Base-by-base conservation (phyloP, 1,284 basidiomycete genomes). In the Coriolopsis trogii region DNA sequence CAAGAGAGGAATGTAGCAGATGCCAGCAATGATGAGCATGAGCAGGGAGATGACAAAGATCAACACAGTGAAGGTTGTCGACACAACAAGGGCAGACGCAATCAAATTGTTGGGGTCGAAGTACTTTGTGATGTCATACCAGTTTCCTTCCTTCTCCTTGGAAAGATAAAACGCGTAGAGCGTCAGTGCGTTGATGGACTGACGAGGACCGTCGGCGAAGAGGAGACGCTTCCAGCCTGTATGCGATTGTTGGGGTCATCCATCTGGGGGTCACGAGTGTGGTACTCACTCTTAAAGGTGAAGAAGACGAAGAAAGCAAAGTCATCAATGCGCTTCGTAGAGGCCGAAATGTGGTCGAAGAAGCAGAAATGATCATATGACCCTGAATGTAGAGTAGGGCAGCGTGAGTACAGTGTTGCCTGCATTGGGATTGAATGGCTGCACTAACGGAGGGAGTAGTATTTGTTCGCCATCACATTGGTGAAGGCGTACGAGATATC, bases 251-350 rank as follows among this genome's bases (percentile, higher is more conserved):
- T n/a, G n/a, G n/a, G n/a, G n/a, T n/a, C n/a, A n/a, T n/a, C n/a
- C n/a, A n/a, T n/a, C n/a, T n/a, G n/a, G n/a, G n/a, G n/a, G n/a
- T n/a, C n/a, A n/a, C n/a, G n/a, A n/a, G n/a, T n/a, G n/a, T 36
- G 7, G 7, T 6, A 75, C 84, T 45, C 52, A 91, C 94, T 94
- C 78, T 99, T 99, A 84, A 99, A 99, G 1, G 91, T 91, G 75
- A 99, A 99, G 83, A 98, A 99, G 69, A 98, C 85, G 72, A 98
- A 99, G 81, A 99, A 98, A 41, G 95, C 94, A 71, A 98, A 93
- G 66, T 97, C 93, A 70, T 99, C 96, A 70, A 90, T 95, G 63
- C 87, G 88, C 81, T 97, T 98, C 26, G 93, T 96, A 28, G 95
- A 98, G 66, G 92, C 89, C 66, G 89, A 89, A 73, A 99, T 98